Base-by-base conservation (phyloP, 345 rosid genomes). In the Bruguiera parviflora region DNA sequence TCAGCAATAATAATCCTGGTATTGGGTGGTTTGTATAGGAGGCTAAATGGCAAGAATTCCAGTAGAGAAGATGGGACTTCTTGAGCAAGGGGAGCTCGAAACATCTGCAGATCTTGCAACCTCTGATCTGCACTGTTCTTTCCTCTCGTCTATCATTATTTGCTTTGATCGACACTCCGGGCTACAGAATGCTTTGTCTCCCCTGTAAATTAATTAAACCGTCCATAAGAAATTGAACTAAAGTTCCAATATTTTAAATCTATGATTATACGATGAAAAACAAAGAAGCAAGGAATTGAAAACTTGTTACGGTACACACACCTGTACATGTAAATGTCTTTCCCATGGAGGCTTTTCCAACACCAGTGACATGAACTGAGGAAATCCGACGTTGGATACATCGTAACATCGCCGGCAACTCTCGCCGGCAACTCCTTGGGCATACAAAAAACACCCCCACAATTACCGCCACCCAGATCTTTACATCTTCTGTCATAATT, bases 161-260 rank as follows among this genome's bases (percentile, higher is more conserved):
- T 88, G 90, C 58, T 72, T 75, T 13, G 92, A 87, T 62, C 97
- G 74, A 72, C 98, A 94, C 69, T 89, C 97, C 6, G 71, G 58
- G 80, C 97, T 92, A 47, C 96, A 92, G 74, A 88, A 94, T 0
- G 84, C 98, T 33, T 84, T 91, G 80, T 94, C 98, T 32, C 98
- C 96, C 70, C 95, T 94, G 85, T 58, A 72, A 56, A 22, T 47
- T 27, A 25, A 19, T n/a, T n/a, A 46, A 8, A 57, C 24, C 16
- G 24, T 25, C 28, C n/a, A 27, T 47, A 58, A 43, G 49, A 0
- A 43, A 3, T 43, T 39, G 3, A 15, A 6, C 5, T 9, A 24
- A 18, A 43, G n/a, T 22, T 18, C n/a, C 13, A 31, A 7, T 47
- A 10, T 31, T 20, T 15, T 15, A 7, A 9, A 8, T 57, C 47